Percentiles rank a stretch among this genome's conserved stretches.
Evolutionary conservation across 1,139 yeast genomes (phyloP).

Genomic region (Geotrichum bryndzae): DNA sequence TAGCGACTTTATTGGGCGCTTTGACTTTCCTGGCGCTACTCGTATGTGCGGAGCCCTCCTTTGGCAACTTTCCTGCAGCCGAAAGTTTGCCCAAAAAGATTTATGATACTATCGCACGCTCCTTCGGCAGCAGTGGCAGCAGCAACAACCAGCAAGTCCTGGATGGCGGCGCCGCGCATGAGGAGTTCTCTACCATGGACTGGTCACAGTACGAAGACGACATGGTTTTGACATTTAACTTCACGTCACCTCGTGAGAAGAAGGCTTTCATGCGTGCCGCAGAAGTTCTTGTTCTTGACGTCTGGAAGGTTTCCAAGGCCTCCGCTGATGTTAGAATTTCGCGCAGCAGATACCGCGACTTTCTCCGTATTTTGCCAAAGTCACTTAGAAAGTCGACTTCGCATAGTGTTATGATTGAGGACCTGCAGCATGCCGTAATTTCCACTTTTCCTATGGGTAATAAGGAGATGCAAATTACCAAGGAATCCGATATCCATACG

Average conservation of each 20-base stretch:
- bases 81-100: slow-evolving; percentile 8
- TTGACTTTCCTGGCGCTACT: slow-evolving; percentile 12
- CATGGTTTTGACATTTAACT: slow-evolving; percentile 46
- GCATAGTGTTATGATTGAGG: slow-evolving; percentile 28
- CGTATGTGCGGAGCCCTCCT: neutral
- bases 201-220: slow-evolving; percentile 44
- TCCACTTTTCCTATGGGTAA: slow-evolving; percentile 24
- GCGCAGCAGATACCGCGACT: slow-evolving; percentile 25
- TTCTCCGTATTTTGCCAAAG: slow-evolving; percentile 31
- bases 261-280: slow-evolving; percentile 29
- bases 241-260: slow-evolving; percentile 26
- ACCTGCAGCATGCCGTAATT: slow-evolving; percentile 32
- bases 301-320: slow-evolving; percentile 34
- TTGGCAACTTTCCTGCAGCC: slow-evolving; percentile 13
- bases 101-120: slow-evolving; percentile 2
- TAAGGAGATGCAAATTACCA: slow-evolving; percentile 2
- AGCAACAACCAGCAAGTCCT: slow-evolving; percentile 10
- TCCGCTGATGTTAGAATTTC: slow-evolving; percentile 32
- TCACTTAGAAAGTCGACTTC: slow-evolving; percentile 23
- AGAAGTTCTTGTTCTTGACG: slow-evolving; percentile 32
- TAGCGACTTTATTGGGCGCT: slow-evolving; percentile 16
- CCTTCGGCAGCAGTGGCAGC: neutral
- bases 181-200: slow-evolving; percentile 11
- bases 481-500: slow-evolving; percentile 14
- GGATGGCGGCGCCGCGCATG: slow-evolving; percentile 4